Evolutionary conservation across 148 eudicot genomes (phyloP).

Genomic region (Silene uniflora): DNA sequence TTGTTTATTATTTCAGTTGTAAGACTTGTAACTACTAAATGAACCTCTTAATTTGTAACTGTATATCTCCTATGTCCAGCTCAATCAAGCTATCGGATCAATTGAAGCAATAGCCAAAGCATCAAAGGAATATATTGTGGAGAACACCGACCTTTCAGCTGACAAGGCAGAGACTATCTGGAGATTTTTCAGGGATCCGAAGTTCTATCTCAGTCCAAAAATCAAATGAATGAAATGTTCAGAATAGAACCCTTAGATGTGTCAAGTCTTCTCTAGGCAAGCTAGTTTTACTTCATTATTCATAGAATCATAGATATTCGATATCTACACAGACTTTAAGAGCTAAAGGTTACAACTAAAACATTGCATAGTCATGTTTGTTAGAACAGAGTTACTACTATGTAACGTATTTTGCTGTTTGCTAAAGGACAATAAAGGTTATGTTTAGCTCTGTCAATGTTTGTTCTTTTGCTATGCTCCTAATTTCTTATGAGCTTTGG

Average conservation of each 20-base stretch:
- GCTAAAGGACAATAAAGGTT: too few relatives aligned
- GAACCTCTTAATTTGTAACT: neutral
- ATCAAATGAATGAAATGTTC: constrained; percentile 33
- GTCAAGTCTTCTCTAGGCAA: constrained; percentile 16
- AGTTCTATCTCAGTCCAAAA: constrained; percentile 71
- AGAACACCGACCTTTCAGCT: constrained; percentile 83
- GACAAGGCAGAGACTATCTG: constrained; percentile 74
- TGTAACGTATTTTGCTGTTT: neutral
- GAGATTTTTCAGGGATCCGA: constrained; percentile 78
- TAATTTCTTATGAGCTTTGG: too few relatives aligned
- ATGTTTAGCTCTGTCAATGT: too few relatives aligned
- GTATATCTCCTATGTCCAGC: constrained; percentile 38
- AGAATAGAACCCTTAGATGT: neutral
- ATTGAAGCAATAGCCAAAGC: constrained; percentile 93
- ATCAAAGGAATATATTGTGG: constrained; percentile 66
- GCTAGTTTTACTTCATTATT: neutral
- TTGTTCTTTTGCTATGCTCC: too few relatives aligned
- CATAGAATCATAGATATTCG: neutral
- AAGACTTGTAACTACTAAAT: neutral
- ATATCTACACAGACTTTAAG: neutral
- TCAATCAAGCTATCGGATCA: constrained; percentile 80
- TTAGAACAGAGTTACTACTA: neutral
- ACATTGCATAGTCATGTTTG: neutral
- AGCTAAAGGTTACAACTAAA: neutral
- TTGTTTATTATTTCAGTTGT: neutral